These are phyloP conservation scores for Ustilago hordei DNA, from an alignment of 1,284 basidiomycete species.

Conservation along the genomic window DNA sequence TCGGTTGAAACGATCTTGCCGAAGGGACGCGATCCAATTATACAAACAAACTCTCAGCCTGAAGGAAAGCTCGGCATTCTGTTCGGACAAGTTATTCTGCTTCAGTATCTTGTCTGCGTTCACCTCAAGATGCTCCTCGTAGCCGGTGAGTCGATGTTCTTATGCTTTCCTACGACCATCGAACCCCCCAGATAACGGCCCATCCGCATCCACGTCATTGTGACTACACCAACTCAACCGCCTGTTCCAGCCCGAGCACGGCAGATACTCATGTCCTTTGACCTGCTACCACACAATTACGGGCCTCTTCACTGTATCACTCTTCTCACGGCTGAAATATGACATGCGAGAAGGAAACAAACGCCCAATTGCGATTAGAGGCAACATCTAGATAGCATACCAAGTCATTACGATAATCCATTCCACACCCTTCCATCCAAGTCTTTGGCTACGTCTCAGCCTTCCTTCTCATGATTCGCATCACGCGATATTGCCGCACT, in stretches of 20 bases:
- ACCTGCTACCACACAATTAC: not conserved
- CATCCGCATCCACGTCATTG: too few species aligned
- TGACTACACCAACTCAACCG: too few species aligned
- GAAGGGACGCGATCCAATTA: not conserved
- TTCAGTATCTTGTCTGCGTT: not conserved
- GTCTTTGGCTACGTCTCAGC: not conserved
- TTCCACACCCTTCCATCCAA: not conserved
- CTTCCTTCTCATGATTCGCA: slow-evolving; percentile 1
- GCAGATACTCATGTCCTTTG: too few species aligned
- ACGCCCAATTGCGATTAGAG: not conserved
- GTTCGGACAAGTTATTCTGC: not conserved
- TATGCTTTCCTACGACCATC: too few species aligned
- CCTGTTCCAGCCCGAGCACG: too few species aligned
- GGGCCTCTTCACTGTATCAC: not conserved
- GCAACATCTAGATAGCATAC: not conserved
- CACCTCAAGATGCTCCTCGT: too few species aligned
- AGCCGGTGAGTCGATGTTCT: too few species aligned
- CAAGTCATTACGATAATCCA: not conserved
- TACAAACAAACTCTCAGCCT: not conserved
- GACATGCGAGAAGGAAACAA: not conserved
- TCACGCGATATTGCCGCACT: slow-evolving; percentile 4
- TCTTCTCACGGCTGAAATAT: not conserved
- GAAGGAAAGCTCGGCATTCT: not conserved
- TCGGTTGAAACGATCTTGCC: not conserved
- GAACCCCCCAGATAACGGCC: too few species aligned